Evolutionary conservation across 2,329 filamentous ascomycete species (phyloP).

Genomic region (Trichophyton mentagrophytes): DNA sequence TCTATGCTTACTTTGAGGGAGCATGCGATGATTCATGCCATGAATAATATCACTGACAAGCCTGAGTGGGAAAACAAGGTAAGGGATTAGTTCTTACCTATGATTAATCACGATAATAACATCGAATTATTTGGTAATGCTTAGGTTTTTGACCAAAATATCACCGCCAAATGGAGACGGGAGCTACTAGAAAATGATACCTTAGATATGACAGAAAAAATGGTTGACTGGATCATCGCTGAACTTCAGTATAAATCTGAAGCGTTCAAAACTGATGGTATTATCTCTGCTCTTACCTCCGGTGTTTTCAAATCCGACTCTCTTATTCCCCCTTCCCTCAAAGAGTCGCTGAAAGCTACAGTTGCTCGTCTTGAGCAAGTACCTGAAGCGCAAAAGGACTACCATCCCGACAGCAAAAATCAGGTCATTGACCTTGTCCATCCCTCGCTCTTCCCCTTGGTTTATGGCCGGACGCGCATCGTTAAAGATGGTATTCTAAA

Average conservation of each 20-base stretch:
- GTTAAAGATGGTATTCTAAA: slow-evolving; percentile 15
- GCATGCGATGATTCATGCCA: slow-evolving; percentile 29
- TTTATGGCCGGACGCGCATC: slow-evolving; percentile 21
- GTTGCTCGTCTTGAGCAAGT: slow-evolving; percentile 42
- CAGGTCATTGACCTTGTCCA: slow-evolving; percentile 54
- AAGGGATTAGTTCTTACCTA: not conserved
- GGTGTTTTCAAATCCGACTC: slow-evolving; percentile 43
- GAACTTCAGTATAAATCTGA: slow-evolving; percentile 41
- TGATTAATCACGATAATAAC: not conserved
- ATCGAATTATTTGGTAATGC: not conserved
- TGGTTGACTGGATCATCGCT: slow-evolving; percentile 31
- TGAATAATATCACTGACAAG: slow-evolving; percentile 34
- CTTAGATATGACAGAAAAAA: slow-evolving; percentile 20
- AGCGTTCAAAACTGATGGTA: slow-evolving; percentile 26
- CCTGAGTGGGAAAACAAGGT: slow-evolving; percentile 32
- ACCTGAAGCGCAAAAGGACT: slow-evolving; percentile 44
- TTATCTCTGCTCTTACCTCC: slow-evolving; percentile 35
- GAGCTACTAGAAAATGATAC: slow-evolving; percentile 17
- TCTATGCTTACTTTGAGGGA: slow-evolving; percentile 21
- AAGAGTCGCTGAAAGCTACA: slow-evolving; percentile 33
- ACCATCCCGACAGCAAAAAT: slow-evolving; percentile 46
- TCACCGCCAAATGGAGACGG: slow-evolving; percentile 24
- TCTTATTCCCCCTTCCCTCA: slow-evolving; percentile 30
- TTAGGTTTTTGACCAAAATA: slow-evolving; percentile 25
- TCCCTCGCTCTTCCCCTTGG: slow-evolving; percentile 39